Evolutionary conservation across 2,329 filamentous ascomycete species (phyloP), one percentile per base, ranked within the genome.

Genomic region (Stemphylium beticola): DNA sequence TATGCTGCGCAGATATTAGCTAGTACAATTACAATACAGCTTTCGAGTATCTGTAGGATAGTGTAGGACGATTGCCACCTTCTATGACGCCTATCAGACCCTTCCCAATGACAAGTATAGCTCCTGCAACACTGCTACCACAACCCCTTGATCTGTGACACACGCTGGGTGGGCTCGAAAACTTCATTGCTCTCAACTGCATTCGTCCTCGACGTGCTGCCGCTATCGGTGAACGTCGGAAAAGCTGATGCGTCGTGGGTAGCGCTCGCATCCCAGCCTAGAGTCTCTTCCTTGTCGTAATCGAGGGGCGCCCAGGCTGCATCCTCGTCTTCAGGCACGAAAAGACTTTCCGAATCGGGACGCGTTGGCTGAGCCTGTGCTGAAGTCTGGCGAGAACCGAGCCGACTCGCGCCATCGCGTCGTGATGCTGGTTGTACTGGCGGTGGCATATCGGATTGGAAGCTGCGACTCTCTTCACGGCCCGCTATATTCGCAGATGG

Each of bases 261-360:
- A 33, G 82, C 84, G 67, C 84, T 89, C 46, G 87, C 82, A 73
- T 92, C 88, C 90, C 90, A 93, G 33, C 87, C 87, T 39, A 93
- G 77, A 64, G 87, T 86, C 44, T 87, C 85, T 49, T 86, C 84
- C 26, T 87, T 87, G 6, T 85, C 84, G 40, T 86, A 86, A 47
- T 85, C 82, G 2, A 89, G 80, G 2, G 90, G 89, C 60, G 92
- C 88, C 90, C 90, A 93, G 49, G 81, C 78, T 91, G 52, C 87
- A 20, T 91, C 88, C 26, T 91, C 86, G 8, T 74, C 79, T n/a
- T 78, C 78, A 12, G 83, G 82, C n/a, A 92, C 82, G 65, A 93
- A 92, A 4, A 93, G 78, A 45, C 87, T 87, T 49, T 91, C 86
- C 0, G 86, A 83, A 53, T 86, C 81, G 41, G 85, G 78, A 20